Base-by-base conservation (phyloP, 148 eudicot genomes). In the Chenopodium suecicum region DNA sequence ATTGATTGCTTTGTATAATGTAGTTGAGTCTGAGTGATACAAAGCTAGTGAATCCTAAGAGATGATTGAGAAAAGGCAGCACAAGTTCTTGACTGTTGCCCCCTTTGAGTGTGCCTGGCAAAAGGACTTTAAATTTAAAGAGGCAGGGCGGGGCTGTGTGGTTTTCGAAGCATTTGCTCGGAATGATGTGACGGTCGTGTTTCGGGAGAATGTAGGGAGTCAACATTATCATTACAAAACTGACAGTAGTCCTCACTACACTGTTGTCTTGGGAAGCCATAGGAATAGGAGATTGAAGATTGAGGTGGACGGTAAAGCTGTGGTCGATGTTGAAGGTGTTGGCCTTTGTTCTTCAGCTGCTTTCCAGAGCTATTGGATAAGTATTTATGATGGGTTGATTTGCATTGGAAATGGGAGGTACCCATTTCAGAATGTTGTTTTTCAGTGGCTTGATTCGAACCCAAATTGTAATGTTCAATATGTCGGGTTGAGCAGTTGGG, bases 41-140 rank as follows among this genome's bases (percentile, higher is more conserved):
- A 50, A 9, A 66, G 74, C 17, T 44, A 17, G 37, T 41, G 62
- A 32, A 23, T 10, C 16, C 2, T 73, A 3, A 20, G 87, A 82
- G 82, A 87, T 87, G 94, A 83, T 78, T 75, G 93, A 91, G 84
- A 91, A 88, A 81, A 83, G 88, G 87, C 91, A 89, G 67, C 90
- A 89, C 47, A 91, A 87, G 86, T 91, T 92, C 79, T 90, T 95
- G 11, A 95, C 97, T 37, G 98, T 95, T 44, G 97, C 98, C 48
- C 98, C 98, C 22, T 95, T 93, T 86, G 94, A 95, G 87, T 95
- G 98, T 82, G 93, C 97, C 74, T 95, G 98, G 98, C 91, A 81
- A 27, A 87, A 95, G 70, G 95, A 93, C 76, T 85, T 92, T 76
- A 89, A 91, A 83, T 95, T 95, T 56, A 90, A 86, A 77, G 98